These are phyloP conservation scores for Fistulinella cinereoalba DNA, from an alignment of 1,284 basidiomycete genomes.

Conservation along the genomic window DNA sequence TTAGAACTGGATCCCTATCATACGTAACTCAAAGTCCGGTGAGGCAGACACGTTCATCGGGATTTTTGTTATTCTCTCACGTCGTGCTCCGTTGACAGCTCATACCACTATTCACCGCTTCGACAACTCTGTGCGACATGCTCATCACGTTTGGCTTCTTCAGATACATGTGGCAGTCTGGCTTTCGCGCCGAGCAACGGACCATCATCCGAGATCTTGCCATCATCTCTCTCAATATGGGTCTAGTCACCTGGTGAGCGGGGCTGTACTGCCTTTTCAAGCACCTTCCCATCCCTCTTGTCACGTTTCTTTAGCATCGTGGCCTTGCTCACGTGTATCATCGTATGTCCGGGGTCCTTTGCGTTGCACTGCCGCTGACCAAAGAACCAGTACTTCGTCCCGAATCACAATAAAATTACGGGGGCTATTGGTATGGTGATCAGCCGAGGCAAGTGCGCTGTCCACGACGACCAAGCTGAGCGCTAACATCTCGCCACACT, in stretches of 20 bases:
- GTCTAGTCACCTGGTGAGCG: conserved; percentile 14
- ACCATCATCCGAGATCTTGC: conserved; percentile 14
- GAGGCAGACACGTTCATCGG: not conserved
- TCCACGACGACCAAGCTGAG: not conserved
- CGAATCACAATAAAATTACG: no score
- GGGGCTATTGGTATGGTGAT: not conserved
- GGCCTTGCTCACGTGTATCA: not conserved
- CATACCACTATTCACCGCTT: not conserved
- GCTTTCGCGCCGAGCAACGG: conserved; percentile 8
- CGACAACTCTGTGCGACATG: not conserved
- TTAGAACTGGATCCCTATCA: conserved; percentile 4
- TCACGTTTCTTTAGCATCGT: conserved; percentile 3
- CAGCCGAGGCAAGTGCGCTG: not conserved
- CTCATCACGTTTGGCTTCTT: conserved; percentile 10
- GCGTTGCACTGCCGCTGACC: not conserved
- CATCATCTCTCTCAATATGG: conserved; percentile 12
- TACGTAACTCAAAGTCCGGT: not conserved
- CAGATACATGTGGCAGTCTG: conserved; percentile 16
- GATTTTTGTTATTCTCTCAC: not conserved
- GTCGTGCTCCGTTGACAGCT: not conserved
- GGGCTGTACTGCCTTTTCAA: not conserved
- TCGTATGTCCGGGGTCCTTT: conserved; percentile 6
- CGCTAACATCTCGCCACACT: not conserved
- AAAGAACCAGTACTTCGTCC: not conserved
- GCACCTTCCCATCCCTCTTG: not conserved